A percentile compares a stretch with the other conserved stretches of the same genome.
Conservation (phyloP, 2,329 filamentous ascomycete species). For the Ceratocystiopsis minuta region DNA sequence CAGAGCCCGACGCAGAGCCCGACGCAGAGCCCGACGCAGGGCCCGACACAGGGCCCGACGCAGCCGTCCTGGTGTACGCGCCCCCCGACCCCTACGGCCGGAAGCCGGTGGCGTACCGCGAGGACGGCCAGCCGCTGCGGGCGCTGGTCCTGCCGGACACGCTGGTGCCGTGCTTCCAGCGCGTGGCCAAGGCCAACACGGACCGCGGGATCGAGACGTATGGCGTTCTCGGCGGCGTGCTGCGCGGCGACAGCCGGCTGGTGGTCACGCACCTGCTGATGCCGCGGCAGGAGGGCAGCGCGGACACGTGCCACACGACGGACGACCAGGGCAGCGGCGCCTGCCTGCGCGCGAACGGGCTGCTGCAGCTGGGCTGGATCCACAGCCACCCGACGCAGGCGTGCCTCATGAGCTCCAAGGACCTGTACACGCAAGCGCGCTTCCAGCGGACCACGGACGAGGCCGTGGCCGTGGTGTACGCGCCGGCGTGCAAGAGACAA, state of each 20-base stretch:
- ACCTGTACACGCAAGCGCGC: slow-evolving; percentile 81
- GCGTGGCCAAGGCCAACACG: slow-evolving; percentile 61
- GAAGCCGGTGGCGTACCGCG: slow-evolving; percentile 69
- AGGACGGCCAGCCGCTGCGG: slow-evolving; percentile 72
- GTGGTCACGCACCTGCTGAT: slow-evolving; percentile 82
- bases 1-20: too few species aligned
- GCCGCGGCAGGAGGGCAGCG: slow-evolving; percentile 74
- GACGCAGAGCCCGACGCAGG: too few species aligned
- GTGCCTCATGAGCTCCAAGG: slow-evolving; percentile 91
- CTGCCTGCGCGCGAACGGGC: slow-evolving; percentile 67
- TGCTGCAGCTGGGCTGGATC: slow-evolving; percentile 89
- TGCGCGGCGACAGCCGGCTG: slow-evolving; percentile 70
- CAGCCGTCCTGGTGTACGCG: too few species aligned
- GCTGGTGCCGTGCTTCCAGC: slow-evolving; percentile 57
- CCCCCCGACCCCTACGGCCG: slow-evolving; percentile 41
- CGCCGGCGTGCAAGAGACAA: slow-evolving; percentile 29
- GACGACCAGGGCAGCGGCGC: slow-evolving; percentile 76
- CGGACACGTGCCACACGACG: slow-evolving; percentile 86
- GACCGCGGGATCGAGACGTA: slow-evolving; percentile 75
- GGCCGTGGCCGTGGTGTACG: slow-evolving; percentile 92
- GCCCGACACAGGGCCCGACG: too few species aligned
- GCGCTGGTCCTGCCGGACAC: slow-evolving; percentile 70
- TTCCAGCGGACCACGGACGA: slow-evolving; percentile 96
- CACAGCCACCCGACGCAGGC: slow-evolving; percentile 94
- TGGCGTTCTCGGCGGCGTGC: slow-evolving; percentile 78